phyloP scores from a whole-genome alignment of 2,329 filamentous ascomycete genomes.

The Clonostachys rhizophaga region DNA sequence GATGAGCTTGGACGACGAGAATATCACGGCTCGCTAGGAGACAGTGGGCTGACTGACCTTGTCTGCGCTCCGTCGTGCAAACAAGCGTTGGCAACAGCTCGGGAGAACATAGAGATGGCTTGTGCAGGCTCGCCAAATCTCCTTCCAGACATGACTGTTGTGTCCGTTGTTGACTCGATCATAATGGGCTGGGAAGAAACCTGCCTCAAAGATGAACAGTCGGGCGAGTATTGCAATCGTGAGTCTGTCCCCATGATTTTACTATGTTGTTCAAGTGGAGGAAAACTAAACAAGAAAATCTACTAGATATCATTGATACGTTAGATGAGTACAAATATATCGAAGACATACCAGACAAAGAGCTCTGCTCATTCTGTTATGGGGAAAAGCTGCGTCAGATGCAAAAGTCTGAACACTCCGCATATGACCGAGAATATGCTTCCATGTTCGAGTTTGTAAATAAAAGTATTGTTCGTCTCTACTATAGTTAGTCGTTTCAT shows the following conservation, averaged over 20 bases:
- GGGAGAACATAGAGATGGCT: neutral
- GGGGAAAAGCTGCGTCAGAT: slow-evolving; percentile 4
- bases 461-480: neutral
- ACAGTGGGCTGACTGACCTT: neutral
- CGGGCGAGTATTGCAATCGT: slow-evolving; percentile 4
- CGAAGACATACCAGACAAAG: slow-evolving; percentile 2
- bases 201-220: slow-evolving; percentile 2
- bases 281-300: too few relatives aligned
- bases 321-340: neutral
- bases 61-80: neutral
- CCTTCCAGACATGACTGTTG: neutral
- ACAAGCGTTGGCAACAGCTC: neutral
- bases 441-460: slow-evolving; percentile 2
- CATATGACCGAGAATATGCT: slow-evolving; percentile 3
- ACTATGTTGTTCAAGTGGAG: too few relatives aligned
- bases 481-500: neutral
- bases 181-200: slow-evolving; percentile 2
- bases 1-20: neutral
- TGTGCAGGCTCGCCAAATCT: neutral
- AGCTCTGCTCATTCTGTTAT: slow-evolving; percentile 10
- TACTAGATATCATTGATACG: slow-evolving; percentile 4
- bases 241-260: neutral
- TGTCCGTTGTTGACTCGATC: neutral
- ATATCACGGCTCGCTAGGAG: neutral
- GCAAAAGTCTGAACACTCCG: slow-evolving; percentile 7